These are phyloP conservation scores for Oehlia diaphana DNA, from an alignment of 192 early-diverging fungal species.

Conservation along the genomic window DNA sequence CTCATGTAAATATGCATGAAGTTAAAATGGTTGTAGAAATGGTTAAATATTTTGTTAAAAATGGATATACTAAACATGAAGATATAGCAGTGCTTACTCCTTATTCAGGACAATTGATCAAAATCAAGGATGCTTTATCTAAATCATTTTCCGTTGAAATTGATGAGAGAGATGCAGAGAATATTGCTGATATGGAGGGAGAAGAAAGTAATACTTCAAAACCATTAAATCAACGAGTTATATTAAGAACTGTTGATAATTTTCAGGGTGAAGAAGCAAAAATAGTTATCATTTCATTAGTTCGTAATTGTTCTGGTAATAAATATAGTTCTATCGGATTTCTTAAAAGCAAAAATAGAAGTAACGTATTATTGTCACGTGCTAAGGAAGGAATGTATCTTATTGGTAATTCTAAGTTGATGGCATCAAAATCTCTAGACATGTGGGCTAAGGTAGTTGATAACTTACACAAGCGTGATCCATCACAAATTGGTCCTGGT, in stretches of 20 bases:
- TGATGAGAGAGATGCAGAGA: constrained; percentile 12
- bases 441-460: constrained; percentile 13
- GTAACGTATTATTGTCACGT: constrained; percentile 54
- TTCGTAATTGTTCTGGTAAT: constrained; percentile 34
- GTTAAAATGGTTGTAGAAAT: constrained; percentile 40
- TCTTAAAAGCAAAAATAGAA: constrained; percentile 53
- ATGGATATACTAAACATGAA: constrained; percentile 45
- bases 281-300: constrained; percentile 45
- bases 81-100: constrained; percentile 49
- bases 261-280: constrained; percentile 24
- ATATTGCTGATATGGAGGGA: constrained; percentile 33
- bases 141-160: constrained; percentile 31
- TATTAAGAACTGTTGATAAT: constrained; percentile 45
- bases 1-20: constrained; percentile 49
- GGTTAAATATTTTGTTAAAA: constrained; percentile 43
- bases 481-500: constrained; percentile 33
- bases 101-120: constrained; percentile 37
- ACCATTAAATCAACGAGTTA: constrained; percentile 26
- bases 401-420: constrained; percentile 32
- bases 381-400: too few species aligned
- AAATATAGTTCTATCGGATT: constrained; percentile 48
- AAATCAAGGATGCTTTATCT: constrained; percentile 38
- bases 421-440: constrained; percentile 18
- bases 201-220: neutral
- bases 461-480: constrained; percentile 31